phyloP scores from a whole-genome alignment of 2,329 filamentous ascomycete genomes.

The Neurospora crassa region DNA sequence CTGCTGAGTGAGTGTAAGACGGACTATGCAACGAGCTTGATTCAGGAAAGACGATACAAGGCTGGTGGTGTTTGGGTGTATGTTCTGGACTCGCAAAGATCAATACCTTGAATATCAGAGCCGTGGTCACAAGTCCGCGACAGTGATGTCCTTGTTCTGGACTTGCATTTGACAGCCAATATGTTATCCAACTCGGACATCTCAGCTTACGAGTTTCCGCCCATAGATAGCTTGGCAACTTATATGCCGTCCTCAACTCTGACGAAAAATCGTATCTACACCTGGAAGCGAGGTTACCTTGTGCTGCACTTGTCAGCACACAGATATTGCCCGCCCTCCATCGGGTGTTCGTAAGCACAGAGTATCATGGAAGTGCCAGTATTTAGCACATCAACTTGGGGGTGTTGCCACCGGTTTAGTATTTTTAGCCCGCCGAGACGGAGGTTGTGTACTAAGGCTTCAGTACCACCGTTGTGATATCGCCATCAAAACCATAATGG shows the following conservation, averaged over 20 bases:
- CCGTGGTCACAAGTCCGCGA: background rate
- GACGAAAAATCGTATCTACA: background rate
- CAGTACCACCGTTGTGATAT: background rate
- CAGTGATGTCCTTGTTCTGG: background rate
- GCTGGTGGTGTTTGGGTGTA: background rate
- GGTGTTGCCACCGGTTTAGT: background rate
- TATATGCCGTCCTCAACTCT: background rate
- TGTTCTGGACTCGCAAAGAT: background rate
- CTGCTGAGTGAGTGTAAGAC: background rate
- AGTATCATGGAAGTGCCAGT: background rate
- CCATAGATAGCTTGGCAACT: background rate
- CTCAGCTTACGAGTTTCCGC: background rate
- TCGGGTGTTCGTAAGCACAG: background rate
- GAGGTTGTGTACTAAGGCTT: background rate
- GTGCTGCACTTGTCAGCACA: background rate
- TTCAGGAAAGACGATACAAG: background rate
- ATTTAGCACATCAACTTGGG: background rate
- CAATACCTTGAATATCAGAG: background rate
- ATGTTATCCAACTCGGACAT: background rate
- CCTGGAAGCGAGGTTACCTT: background rate
- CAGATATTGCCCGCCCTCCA: background rate
- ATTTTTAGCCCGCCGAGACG: background rate
- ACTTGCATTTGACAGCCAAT: background rate
- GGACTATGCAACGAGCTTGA: background rate
- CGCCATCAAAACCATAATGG: background rate